Base-by-base conservation (phyloP, 169 alveolate species). In the Plasmodium yoelii region DNA sequence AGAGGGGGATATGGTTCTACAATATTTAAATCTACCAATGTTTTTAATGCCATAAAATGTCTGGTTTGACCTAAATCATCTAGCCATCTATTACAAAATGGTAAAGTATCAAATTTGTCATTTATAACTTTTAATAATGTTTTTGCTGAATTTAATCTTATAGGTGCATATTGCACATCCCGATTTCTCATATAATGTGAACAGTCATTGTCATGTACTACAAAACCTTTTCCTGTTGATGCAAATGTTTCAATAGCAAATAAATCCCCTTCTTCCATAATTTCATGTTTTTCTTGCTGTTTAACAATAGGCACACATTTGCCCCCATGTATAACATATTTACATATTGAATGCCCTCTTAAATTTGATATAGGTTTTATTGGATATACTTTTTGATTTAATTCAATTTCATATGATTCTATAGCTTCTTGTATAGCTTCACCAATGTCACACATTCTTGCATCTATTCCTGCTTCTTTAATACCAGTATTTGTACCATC, bases 171-270 rank as follows among this genome's bases (percentile, higher is more conserved):
- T 10, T 93, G 95, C 18, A 96, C 97, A 73, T 97, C 97, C 61
- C 94, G 97, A 88, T 96, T 98, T 94, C 98, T 98, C 99, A 98
- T 99, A 93, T 97, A 99, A 92, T 99, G 99, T 8, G 99, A 97
- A 88, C 98, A 96, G 26, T 97, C 98, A 87, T 92, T 88, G 10
- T 95, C 96, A 82, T 96, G 98, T 87, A 95, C 69, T 19, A 95
- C 97, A 51, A 73, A 88, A 2, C 99, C 99, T 82, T 97, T 98
- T 55, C 99, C 99, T 15, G 99, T 98, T 0, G 99, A 94, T 46
- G 99, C 99, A 92, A 98, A 98, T 5, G 99, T 98, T 93, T 98
- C 99, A 15, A 99, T 98, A 7, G 99, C 99, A 94, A 98, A 99
- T 67, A 98, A 91, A 91, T 99, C 99, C 9, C 99, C 99, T 94